phyloP scores from a whole-genome alignment of 805 yeast genomes.

The Wickerhamomyces strasburgensis region DNA sequence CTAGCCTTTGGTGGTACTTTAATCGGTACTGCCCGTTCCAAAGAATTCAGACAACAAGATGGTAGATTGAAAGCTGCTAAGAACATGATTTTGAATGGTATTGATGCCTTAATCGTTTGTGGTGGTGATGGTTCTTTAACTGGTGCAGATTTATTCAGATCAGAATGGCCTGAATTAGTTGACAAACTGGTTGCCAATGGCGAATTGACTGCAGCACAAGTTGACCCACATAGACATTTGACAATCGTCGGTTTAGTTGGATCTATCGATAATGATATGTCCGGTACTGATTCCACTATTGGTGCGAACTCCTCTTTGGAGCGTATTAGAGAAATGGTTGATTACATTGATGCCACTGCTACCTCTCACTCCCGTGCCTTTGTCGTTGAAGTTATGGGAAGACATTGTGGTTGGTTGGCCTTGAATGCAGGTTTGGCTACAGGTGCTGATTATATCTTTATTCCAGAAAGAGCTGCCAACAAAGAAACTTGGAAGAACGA shows the following conservation, averaged over 20 bases:
- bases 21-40: constrained; percentile 94
- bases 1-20: constrained; percentile 89
- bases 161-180: constrained; percentile 90
- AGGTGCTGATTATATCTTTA: constrained; percentile 89
- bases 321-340: constrained; percentile 89
- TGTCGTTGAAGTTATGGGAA: constrained; percentile 97
- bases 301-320: constrained; percentile 94
- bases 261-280: constrained; percentile 97
- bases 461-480: constrained; percentile 89
- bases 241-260: constrained; percentile 94
- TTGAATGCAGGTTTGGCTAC: constrained; percentile 97
- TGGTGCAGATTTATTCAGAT: constrained; percentile 92
- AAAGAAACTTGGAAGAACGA: constrained; percentile 74
- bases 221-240: constrained; percentile 59
- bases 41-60: constrained; percentile 75
- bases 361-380: constrained; percentile 96
- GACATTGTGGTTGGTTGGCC: constrained; percentile 99
- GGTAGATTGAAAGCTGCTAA: constrained; percentile 83
- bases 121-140: constrained; percentile 99
- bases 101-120: constrained; percentile 91
- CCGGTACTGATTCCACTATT: constrained; percentile 92
- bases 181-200: constrained; percentile 59
- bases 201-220: constrained; percentile 53
- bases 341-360: constrained; percentile 97
- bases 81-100: constrained; percentile 80